Evolutionary conservation across 805 yeast species (phyloP), one percentile per base, ranked within the genome.

Genomic region (Lipomyces japonicus): DNA sequence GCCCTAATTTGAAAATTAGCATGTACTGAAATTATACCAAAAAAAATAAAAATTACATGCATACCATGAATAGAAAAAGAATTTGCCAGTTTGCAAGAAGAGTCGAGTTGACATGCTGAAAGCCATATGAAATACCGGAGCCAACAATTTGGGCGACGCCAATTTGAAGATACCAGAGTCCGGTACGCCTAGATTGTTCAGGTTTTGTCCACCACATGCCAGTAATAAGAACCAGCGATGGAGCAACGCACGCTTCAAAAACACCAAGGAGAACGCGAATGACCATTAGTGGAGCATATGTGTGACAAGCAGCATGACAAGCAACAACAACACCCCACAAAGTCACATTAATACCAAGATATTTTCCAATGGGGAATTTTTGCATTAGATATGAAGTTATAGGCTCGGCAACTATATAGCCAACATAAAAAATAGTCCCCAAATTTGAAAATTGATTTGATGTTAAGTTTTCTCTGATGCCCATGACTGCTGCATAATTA

Each of bases 401-500:
- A 42, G 68, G 69, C 47, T 73, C 75, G 44, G 72, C 74, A 4
- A 67, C 67, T 51, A 78, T 57, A 59, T 77, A 78, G 1, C 76
- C 78, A 22, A 73, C 60, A 55, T 74, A 75, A 51, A 75, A 75
- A 3, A 70, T 63, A 28, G 72, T 65, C 2, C 74, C 76, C 10
- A 69, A 68, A 74, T 76, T 73, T 4, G 73, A 62, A 44, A 67
- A 74, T 45, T 65, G 58, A 37, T 50, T 53, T 39, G 74, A 70
- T 19, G 46, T 48, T 72, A 73, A 66, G 19, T 65, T 44, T 28
- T 31, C 23, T 10, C 74, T 76, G 57, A 80, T 77, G 0, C 84
- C 84, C 83, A 81, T 77, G 1, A 80, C 80, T 14, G 81, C 81
- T 2, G 85, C 81, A 60, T 80, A 78, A 55, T 80, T 79, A 35